Conservation (phyloP, 164 flowering plant species). For the Malania oleifera region DNA sequence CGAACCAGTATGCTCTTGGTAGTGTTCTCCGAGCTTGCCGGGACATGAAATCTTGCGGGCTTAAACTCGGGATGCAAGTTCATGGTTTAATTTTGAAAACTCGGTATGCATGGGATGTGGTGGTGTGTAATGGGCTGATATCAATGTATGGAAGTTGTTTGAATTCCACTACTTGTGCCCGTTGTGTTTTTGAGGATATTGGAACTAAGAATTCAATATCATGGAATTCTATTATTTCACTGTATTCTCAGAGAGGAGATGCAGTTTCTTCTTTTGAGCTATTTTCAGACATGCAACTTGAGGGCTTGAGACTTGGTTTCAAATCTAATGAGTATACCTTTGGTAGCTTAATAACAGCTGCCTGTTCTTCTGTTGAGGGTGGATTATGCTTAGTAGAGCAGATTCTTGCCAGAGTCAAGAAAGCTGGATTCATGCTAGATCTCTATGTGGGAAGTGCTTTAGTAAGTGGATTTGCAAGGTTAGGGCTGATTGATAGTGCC, state of each 20-base stretch:
- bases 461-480: constrained; percentile 63
- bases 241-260: constrained; percentile 59
- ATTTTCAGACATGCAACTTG: constrained; percentile 55
- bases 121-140: constrained; percentile 63
- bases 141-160: constrained; percentile 64
- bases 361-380: constrained; percentile 26
- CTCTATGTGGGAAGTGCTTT: constrained; percentile 87
- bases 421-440: constrained; percentile 59
- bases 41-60: constrained; percentile 28
- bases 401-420: constrained; percentile 48
- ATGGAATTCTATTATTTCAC: constrained; percentile 81
- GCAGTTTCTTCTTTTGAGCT: constrained; percentile 43
- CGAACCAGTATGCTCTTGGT: constrained; percentile 56
- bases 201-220: constrained; percentile 44
- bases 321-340: constrained; percentile 74
- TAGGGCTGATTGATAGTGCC: constrained; percentile 52
- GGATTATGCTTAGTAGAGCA: constrained; percentile 50
- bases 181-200: constrained; percentile 56
- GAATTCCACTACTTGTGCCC: constrained; percentile 32
- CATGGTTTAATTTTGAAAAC: constrained; percentile 61
- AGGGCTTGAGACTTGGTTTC: constrained; percentile 21
- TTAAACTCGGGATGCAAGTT: constrained; percentile 55
- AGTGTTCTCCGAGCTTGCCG: constrained; percentile 74
- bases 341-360: constrained; percentile 67
- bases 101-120: constrained; percentile 30